phyloP scores from a whole-genome alignment of 164 flowering plant genomes.

The Tetrastigma voinierianum region DNA sequence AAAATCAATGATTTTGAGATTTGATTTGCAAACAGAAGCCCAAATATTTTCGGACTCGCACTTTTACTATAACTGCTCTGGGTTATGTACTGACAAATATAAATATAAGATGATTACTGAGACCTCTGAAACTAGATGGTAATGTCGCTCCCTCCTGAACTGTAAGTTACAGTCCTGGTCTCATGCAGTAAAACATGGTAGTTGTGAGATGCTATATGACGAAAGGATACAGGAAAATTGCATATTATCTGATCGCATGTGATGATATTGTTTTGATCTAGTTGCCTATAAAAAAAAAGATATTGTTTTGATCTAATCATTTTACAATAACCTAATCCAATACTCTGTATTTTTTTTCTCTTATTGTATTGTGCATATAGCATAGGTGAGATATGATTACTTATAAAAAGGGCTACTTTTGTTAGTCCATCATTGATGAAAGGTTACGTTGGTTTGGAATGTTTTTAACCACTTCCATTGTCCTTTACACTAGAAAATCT shows the following conservation, averaged over 20 bases:
- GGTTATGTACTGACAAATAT: not conserved
- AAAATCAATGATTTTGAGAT: too few relatives aligned
- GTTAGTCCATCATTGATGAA: too few relatives aligned
- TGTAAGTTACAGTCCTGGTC: not conserved
- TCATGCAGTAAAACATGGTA: not conserved
- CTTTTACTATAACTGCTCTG: too few relatives aligned
- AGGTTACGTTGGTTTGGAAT: too few relatives aligned
- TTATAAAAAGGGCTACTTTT: too few relatives aligned
- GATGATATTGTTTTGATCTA: not conserved
- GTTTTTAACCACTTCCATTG: too few relatives aligned
- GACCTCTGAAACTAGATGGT: not conserved
- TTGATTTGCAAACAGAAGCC: too few relatives aligned
- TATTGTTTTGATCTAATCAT: not conserved
- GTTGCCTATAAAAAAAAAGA: too few relatives aligned
- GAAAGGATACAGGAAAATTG: not conserved
- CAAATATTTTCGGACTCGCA: too few relatives aligned
- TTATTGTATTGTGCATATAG: too few relatives aligned
- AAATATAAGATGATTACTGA: not conserved
- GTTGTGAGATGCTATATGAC: not conserved
- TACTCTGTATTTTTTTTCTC: not conserved
- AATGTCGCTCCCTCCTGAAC: not conserved
- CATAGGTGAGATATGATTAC: not conserved
- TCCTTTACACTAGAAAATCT: too few relatives aligned
- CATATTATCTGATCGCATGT: not conserved
- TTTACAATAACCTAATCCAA: not conserved